Conservation (phyloP, 129 eudicot species). For the Dittrichia graveolens region DNA sequence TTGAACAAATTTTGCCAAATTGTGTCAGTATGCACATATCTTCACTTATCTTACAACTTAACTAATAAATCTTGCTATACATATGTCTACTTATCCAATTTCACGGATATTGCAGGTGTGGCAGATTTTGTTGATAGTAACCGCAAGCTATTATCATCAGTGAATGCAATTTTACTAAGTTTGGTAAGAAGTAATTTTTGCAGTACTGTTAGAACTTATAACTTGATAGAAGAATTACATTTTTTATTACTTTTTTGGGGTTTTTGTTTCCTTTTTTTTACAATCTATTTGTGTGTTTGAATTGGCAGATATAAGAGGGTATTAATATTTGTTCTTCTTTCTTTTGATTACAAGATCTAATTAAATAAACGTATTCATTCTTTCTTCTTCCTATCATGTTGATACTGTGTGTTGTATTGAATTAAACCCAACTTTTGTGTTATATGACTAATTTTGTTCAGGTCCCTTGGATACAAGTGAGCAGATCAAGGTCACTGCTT, state of each 20-base stretch:
- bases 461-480: conserved; percentile 99
- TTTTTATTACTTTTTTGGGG: not conserved
- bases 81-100: not conserved
- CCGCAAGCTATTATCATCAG: conserved; percentile 71
- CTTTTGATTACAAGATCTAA: too few species aligned
- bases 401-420: not conserved
- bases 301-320: not conserved
- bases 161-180: conserved; percentile 70
- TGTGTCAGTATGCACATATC: not conserved
- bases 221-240: not conserved
- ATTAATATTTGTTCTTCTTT: too few species aligned
- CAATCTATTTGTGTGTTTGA: not conserved
- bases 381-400: conserved; percentile 6
- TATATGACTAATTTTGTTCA: conserved; percentile 32
- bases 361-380: not conserved
- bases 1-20: too few species aligned
- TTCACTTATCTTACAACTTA: conserved; percentile 14
- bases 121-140: conserved; percentile 73
- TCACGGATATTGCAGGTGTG: conserved; percentile 50
- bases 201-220: conserved; percentile 10
- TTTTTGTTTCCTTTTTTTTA: not conserved
- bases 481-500: conserved; percentile 92
- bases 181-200: conserved; percentile 51
- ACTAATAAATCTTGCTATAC: not conserved
- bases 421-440: conserved; percentile 24